phyloP scores from a whole-genome alignment of 2,329 filamentous ascomycete species.

The Claviceps maximensis region DNA sequence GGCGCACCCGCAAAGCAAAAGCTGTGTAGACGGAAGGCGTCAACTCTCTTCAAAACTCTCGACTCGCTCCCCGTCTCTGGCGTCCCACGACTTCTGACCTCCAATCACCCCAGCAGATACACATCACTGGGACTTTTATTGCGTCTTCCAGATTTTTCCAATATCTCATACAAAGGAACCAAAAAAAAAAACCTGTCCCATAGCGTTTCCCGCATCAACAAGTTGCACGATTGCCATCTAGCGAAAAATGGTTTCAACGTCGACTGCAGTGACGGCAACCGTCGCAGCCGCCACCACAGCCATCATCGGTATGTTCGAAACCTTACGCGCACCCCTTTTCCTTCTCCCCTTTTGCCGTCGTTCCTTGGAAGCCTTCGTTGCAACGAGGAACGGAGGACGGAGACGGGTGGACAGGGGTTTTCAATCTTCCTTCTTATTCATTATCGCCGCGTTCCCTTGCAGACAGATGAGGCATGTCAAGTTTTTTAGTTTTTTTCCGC shows the following conservation, averaged over 20 bases:
- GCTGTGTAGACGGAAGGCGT: background rate
- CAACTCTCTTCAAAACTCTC: background rate
- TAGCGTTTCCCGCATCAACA: conserved; percentile 3
- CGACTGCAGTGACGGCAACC: conserved; percentile 45
- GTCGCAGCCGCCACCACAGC: conserved; percentile 48
- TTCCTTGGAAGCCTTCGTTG: background rate
- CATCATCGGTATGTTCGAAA: conserved; percentile 37
- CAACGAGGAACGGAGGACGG: too few species aligned
- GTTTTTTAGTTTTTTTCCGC: background rate
- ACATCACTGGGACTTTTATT: background rate
- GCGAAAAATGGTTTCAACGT: conserved; percentile 33
- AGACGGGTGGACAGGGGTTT: too few species aligned
- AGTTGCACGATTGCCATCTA: background rate
- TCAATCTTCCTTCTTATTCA: background rate
- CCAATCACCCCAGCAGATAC: background rate
- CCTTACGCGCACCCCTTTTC: background rate
- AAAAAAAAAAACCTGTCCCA: background rate
- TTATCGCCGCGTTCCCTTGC: background rate
- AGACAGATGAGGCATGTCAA: background rate
- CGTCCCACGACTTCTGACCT: background rate
- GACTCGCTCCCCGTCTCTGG: background rate
- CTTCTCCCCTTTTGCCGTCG: background rate
- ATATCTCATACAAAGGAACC: background rate
- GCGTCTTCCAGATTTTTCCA: background rate
- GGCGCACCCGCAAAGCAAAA: background rate